Conservation (phyloP, 2,329 filamentous ascomycete species). For the Aspergillus fijiensis region DNA sequence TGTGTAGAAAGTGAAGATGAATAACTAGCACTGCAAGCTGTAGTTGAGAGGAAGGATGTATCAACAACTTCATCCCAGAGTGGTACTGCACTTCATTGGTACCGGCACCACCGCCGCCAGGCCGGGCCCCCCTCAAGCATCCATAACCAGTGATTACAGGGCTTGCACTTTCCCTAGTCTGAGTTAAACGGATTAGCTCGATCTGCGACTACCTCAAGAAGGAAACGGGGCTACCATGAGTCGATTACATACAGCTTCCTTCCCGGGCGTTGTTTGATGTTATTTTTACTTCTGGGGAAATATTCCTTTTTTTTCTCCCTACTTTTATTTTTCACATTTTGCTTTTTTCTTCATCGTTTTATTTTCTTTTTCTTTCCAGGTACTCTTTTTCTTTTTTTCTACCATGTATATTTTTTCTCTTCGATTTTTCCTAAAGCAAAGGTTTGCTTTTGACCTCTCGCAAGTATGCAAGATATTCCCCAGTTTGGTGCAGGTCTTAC, state of each 20-base stretch:
- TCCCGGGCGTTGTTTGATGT: constrained; percentile 11
- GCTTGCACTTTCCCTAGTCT: constrained; percentile 10
- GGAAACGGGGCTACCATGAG: constrained; percentile 19
- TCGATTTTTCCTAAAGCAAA: not conserved
- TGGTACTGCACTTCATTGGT: not conserved
- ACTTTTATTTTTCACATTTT: not conserved
- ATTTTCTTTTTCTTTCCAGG: constrained; percentile 2
- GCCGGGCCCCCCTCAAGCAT: not conserved
- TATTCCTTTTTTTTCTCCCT: not conserved
- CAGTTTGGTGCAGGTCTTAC: not conserved
- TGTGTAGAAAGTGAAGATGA: not conserved
- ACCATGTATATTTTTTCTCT: not conserved
- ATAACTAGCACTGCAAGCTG: not conserved
- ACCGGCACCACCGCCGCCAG: not conserved
- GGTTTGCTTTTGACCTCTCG: not conserved
- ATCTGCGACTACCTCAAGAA: constrained; percentile 21
- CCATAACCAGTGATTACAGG: not conserved
- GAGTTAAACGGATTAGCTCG: constrained; percentile 8
- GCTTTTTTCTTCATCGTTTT: constrained; percentile 4
- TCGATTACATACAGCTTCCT: constrained; percentile 25
- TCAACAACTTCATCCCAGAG: constrained; percentile 13
- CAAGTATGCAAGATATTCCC: not conserved
- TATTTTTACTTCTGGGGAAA: constrained; percentile 3
- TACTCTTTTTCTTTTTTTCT: not conserved
- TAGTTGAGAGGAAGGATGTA: constrained; percentile 9